Base-by-base conservation (phyloP, 139 green algal genomes). In the Chlorella ohadii region DNA sequence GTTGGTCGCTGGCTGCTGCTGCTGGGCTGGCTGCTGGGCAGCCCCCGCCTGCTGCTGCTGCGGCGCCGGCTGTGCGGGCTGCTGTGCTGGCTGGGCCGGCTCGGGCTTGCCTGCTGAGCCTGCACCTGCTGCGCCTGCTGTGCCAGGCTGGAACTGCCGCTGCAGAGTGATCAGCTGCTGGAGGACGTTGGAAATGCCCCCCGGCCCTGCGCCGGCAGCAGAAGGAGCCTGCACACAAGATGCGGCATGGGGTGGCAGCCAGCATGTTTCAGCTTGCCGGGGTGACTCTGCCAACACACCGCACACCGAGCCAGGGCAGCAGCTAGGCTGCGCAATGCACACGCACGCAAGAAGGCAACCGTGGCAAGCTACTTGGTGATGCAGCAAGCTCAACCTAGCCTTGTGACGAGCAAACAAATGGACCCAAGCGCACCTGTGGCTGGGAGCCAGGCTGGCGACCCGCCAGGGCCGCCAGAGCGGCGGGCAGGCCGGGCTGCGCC, bases 91-190 rank as follows among this genome's bases (percentile, higher is more conserved):
- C 31, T 72, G 65, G 12, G 31, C 22, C 3, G 65, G 28, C 63
- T 31, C 63, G 2, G 51, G 63, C 13, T 68, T 34, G 28, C 63
- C n/a, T 9, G 28, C n/a, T 22, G 19, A 28, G 20, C 16, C n/a
- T 13, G 12, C n/a, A 28, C 1, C 65, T 72, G 65, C 65, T 71
- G 28, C 64, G 64, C 64, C n/a, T 39, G 64, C 64, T 39, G 64
- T 1, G 28, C n/a, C n/a, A 7, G n/a, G 72, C n/a, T 79, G 73
- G n/a, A 67, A 59, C 59, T 72, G 57, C 31, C 27, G 59, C 59
- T 82, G 76, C 36, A 82, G 34, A 0, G 76, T 63, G 23, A 82
- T 19, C 36, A 82, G 57, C 76, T 82, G 76, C 76, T 44, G 31
- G 2, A 72, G 38, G 6, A 82, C 38, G 33, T 82, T 63, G 1